These are phyloP conservation scores for Psilocybe subaeruginosa DNA, from an alignment of 768 basidiomycete genomes.

Conservation along the genomic window DNA sequence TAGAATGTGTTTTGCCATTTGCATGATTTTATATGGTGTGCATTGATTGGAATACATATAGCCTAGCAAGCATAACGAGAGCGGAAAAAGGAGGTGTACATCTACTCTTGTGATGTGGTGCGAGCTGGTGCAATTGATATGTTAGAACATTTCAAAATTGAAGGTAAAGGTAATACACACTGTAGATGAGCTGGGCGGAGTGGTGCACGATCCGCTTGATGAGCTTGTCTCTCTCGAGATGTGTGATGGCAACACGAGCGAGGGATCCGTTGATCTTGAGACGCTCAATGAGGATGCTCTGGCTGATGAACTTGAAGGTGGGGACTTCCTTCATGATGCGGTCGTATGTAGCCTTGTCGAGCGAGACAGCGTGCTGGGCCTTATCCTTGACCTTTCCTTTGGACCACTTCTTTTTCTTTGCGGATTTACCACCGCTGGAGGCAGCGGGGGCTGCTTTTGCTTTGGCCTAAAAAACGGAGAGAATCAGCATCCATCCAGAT, in stretches of 20 bases:
- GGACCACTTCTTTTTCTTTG: constrained; percentile 99
- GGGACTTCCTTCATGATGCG: constrained; percentile 98
- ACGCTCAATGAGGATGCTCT: constrained; percentile 97
- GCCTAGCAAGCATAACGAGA: constrained; percentile 36
- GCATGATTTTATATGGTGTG: constrained; percentile 37
- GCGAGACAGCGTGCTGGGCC: constrained; percentile 93
- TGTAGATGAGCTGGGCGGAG: constrained; percentile 94
- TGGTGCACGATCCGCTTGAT: constrained; percentile 98
- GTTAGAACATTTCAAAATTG: not conserved
- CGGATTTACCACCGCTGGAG: constrained; percentile 79
- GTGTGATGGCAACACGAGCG: constrained; percentile 88
- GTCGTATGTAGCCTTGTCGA: constrained; percentile 93
- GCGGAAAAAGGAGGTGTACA: constrained; percentile 19
- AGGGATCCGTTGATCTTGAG: constrained; percentile 96
- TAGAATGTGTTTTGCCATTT: constrained; percentile 22
- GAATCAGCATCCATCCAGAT: constrained; percentile 39
- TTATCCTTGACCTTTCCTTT: constrained; percentile 99
- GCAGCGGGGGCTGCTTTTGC: constrained; percentile 77
- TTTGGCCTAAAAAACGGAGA: constrained; percentile 51
- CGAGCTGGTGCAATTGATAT: constrained; percentile 38
- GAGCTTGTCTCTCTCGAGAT: constrained; percentile 90
- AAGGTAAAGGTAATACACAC: constrained; percentile 39
- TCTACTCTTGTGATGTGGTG: constrained; percentile 54
- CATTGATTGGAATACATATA: constrained; percentile 38
- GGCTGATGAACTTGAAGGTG: constrained; percentile 98